Conservation (phyloP, 208 protist species). For the Trypanosoma conorhini region DNA sequence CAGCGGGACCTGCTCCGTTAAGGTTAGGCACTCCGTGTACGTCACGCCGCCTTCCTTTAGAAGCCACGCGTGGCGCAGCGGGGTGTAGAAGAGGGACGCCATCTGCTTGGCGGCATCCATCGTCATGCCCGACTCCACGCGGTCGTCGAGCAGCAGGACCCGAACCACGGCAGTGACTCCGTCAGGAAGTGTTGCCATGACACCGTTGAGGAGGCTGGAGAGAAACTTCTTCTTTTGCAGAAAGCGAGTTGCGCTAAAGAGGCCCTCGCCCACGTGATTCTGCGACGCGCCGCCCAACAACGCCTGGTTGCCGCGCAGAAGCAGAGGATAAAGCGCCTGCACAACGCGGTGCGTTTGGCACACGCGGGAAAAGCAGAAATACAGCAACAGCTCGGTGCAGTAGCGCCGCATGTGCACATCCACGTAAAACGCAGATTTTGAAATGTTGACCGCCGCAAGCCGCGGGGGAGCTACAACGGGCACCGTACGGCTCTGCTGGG, state of each 20-base stretch:
- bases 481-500: neutral
- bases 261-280: slow-evolving; percentile 47
- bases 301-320: slow-evolving; percentile 26
- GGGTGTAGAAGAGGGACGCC: slow-evolving; percentile 40
- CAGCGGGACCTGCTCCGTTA: slow-evolving; percentile 38
- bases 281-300: slow-evolving; percentile 13
- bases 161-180: slow-evolving; percentile 56
- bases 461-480: slow-evolving; percentile 5
- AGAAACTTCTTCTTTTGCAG: slow-evolving; percentile 34
- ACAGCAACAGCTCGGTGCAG: slow-evolving; percentile 53
- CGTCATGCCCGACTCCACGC: slow-evolving; percentile 38
- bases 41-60: slow-evolving; percentile 11
- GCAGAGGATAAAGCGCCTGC: slow-evolving; percentile 69
- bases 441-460: slow-evolving; percentile 3
- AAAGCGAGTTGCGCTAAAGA: slow-evolving; percentile 45
- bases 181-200: slow-evolving; percentile 38
- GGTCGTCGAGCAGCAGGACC: slow-evolving; percentile 67
- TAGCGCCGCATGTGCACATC: slow-evolving; percentile 42
- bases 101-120: slow-evolving; percentile 56
- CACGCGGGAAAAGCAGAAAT: slow-evolving; percentile 48
- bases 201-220: slow-evolving; percentile 45
- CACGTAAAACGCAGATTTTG: slow-evolving; percentile 55
- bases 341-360: slow-evolving; percentile 42
- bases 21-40: slow-evolving; percentile 15
- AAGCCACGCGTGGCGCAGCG: slow-evolving; percentile 12